Evolutionary conservation across 257 asterid species (phyloP).

Genomic region (Jaltomata sinuosa): DNA sequence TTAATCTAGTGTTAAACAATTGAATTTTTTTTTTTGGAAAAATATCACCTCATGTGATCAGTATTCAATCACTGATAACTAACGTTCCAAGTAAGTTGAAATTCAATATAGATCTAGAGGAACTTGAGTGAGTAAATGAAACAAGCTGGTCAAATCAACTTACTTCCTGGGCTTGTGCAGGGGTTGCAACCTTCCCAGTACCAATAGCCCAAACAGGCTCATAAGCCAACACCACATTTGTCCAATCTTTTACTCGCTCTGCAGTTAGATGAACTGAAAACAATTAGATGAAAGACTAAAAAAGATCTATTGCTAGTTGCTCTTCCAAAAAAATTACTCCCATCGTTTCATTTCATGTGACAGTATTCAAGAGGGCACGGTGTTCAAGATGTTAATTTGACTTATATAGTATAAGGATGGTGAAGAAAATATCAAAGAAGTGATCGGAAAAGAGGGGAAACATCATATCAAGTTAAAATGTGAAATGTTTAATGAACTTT

Average conservation of each 20-base stretch:
- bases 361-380: background rate
- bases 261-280: constrained; percentile 13
- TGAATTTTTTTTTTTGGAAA: too few species aligned
- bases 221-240: constrained; percentile 81
- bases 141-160: constrained; percentile 12
- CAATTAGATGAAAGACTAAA: background rate
- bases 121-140: background rate
- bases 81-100: background rate
- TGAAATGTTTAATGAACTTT: background rate
- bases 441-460: background rate
- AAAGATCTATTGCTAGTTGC: background rate
- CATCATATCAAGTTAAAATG: background rate
- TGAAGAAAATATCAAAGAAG: background rate
- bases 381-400: background rate
- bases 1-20: background rate
- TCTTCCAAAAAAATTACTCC: background rate
- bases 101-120: background rate
- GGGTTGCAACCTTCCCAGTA: constrained; percentile 92
- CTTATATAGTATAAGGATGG: background rate
- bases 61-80: background rate
- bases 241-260: constrained; percentile 70
- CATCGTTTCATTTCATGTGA: background rate
- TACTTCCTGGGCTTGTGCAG: constrained; percentile 99
- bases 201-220: constrained; percentile 99
- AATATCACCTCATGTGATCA: background rate